phyloP scores from a whole-genome alignment of 2,329 filamentous ascomycete species.

The Aspergillus aculeatus region DNA sequence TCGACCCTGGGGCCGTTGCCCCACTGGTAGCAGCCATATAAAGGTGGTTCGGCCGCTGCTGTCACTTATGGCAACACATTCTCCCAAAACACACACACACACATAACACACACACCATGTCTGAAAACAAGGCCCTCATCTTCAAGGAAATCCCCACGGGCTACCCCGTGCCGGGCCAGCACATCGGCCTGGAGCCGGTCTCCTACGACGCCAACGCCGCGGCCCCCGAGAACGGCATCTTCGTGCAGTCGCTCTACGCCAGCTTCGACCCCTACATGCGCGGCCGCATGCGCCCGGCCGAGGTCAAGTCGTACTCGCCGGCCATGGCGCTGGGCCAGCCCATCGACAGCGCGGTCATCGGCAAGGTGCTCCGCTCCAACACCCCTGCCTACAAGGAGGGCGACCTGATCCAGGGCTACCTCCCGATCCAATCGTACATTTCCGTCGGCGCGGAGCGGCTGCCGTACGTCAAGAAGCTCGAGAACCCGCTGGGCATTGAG shows the following conservation, averaged over 20 bases:
- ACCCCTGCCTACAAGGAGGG: slow-evolving; percentile 62
- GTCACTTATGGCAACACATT: not conserved
- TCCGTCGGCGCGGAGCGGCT: slow-evolving; percentile 51
- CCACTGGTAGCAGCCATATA: not conserved
- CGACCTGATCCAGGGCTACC: slow-evolving; percentile 60
- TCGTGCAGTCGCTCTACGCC: slow-evolving; percentile 67
- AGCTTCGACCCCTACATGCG: slow-evolving; percentile 86
- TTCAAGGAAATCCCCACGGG: slow-evolving; percentile 69
- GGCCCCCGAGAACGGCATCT: slow-evolving; percentile 64
- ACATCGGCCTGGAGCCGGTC: slow-evolving; percentile 66
- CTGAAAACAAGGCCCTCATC: slow-evolving; percentile 70
- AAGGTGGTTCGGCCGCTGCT: not conserved
- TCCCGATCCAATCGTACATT: slow-evolving; percentile 70
- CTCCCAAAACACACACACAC: not conserved
- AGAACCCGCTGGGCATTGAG: slow-evolving; percentile 61
- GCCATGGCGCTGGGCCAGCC: slow-evolving; percentile 62
- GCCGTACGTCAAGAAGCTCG: slow-evolving; percentile 53
- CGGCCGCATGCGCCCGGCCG: slow-evolving; percentile 68
- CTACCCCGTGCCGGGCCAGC: slow-evolving; percentile 66
- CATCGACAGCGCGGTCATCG: slow-evolving; percentile 63
- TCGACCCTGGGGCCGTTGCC: not conserved
- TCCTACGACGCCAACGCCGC: slow-evolving; percentile 61
- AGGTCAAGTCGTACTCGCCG: slow-evolving; percentile 65
- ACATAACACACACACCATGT: slow-evolving; percentile 22
- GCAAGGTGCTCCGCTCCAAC: slow-evolving; percentile 70